Conservation (phyloP, 2,329 filamentous ascomycete genomes). For the Pseudogymnoascus sp. region DNA sequence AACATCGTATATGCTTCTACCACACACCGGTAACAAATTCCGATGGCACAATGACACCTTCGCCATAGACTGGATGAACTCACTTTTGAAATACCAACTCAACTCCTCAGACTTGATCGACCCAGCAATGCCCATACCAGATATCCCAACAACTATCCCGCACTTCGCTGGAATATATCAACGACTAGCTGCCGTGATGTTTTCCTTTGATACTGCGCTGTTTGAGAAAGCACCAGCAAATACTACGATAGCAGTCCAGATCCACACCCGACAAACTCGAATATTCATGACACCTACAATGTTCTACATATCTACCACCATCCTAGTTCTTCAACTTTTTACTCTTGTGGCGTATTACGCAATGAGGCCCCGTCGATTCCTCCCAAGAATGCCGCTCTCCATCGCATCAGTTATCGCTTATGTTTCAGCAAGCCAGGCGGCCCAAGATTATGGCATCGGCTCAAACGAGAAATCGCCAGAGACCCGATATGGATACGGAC, state of each 20-base stretch:
- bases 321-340: conserved; percentile 37
- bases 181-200: conserved; percentile 34
- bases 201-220: conserved; percentile 35
- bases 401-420: conserved; percentile 40
- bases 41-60: conserved; percentile 41
- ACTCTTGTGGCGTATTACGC: conserved; percentile 37
- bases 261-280: conserved; percentile 27
- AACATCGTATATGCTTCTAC: neutral
- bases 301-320: conserved; percentile 35
- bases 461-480: neutral
- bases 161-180: conserved; percentile 27
- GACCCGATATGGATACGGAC: conserved; percentile 39
- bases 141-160: conserved; percentile 20
- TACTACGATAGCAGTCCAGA: conserved; percentile 13
- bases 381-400: conserved; percentile 43
- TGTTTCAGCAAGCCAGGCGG: conserved; percentile 37
- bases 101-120: conserved; percentile 30
- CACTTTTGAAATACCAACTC: conserved; percentile 31
- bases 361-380: conserved; percentile 31
- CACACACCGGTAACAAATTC: neutral
- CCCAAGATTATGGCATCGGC: conserved; percentile 31
- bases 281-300: conserved; percentile 42
- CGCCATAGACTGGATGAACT: conserved; percentile 37
- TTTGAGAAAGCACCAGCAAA: conserved; percentile 23
- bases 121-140: conserved; percentile 27